Percentiles rank a stretch among this genome's conserved stretches.
Conservation (phyloP, 2,329 filamentous ascomycete species). For the Penicillium olsonii region DNA sequence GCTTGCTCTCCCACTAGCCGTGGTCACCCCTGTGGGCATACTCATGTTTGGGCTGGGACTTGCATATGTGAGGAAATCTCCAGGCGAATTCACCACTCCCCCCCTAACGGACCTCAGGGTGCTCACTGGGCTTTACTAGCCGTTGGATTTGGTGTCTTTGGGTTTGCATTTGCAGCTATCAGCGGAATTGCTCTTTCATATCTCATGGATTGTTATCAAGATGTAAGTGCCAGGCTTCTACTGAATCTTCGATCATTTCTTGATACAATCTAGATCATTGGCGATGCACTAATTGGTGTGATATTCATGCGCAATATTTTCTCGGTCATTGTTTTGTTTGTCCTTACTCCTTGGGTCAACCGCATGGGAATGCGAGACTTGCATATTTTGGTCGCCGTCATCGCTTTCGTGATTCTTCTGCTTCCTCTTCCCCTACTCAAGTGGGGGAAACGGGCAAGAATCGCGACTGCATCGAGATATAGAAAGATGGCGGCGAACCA, state of each 20-base stretch:
- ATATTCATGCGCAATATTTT: constrained; percentile 49
- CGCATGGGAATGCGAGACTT: constrained; percentile 26
- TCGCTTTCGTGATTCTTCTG: constrained; percentile 17
- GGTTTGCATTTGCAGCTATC: constrained; percentile 19
- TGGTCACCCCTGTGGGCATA: constrained; percentile 35
- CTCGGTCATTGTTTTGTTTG: constrained; percentile 48
- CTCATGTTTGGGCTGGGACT: constrained; percentile 43
- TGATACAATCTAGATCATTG: constrained; percentile 43
- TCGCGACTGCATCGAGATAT: constrained; percentile 18
- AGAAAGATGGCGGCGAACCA: constrained; percentile 21
- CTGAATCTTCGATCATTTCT: background rate
- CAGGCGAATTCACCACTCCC: rapidly evolving
- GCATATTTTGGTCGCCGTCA: constrained; percentile 18
- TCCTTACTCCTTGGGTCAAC: constrained; percentile 43
- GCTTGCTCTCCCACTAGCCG: constrained; percentile 27
- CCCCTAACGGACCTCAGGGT: constrained; percentile 12
- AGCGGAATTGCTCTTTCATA: constrained; percentile 30
- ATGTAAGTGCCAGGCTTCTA: constrained; percentile 18
- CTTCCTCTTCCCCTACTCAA: constrained; percentile 24
- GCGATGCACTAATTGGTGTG: constrained; percentile 49
- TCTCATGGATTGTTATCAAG: constrained; percentile 33
- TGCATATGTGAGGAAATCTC: constrained; percentile 22
- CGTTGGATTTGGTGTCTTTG: constrained; percentile 27
- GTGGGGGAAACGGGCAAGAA: constrained; percentile 26
- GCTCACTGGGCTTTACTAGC: constrained; percentile 32